These are phyloP conservation scores for Aurantiochytrium sp. DNA, from an alignment of 108 stramenopile genomes.

Conservation along the genomic window DNA sequence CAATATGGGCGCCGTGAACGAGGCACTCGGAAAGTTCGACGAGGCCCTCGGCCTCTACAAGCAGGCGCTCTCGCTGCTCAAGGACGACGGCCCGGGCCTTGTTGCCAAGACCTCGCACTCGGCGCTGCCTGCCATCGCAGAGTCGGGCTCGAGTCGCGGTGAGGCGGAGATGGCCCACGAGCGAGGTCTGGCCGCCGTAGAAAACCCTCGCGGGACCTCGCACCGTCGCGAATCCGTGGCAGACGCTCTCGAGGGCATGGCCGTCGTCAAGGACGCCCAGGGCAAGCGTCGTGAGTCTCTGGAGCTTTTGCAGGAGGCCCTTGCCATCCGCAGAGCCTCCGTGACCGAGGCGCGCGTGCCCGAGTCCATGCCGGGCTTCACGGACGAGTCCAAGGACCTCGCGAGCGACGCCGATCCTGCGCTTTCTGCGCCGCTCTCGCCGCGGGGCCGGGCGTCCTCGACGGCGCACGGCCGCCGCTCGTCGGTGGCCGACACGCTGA, in stretches of 20 bases:
- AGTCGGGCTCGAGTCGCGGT: neutral
- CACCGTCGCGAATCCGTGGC: neutral
- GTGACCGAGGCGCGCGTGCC: neutral
- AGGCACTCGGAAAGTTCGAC: neutral
- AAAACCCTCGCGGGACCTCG: too few species aligned
- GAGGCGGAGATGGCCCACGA: neutral
- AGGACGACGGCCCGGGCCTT: too few species aligned
- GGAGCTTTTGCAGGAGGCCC: neutral
- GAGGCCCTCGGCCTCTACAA: neutral
- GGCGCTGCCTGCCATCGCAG: neutral
- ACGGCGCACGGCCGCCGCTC: neutral
- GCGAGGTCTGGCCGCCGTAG: too few species aligned
- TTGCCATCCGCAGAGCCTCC: neutral
- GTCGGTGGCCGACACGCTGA: neutral
- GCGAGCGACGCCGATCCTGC: neutral
- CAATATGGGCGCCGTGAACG: neutral
- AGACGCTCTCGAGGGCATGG: neutral
- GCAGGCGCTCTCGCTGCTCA: neutral
- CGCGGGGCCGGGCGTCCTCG: too few species aligned
- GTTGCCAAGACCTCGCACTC: neutral
- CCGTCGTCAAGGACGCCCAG: neutral
- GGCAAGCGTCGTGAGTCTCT: neutral
- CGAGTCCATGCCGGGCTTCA: neutral
- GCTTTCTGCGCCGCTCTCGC: too few species aligned
- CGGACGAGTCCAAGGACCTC: neutral